Percentiles rank a stretch among this genome's conserved stretches.
These are phyloP conservation scores for Edaphochlamys debaryana DNA, from an alignment of 139 green algal species.

Conservation along the genomic window DNA sequence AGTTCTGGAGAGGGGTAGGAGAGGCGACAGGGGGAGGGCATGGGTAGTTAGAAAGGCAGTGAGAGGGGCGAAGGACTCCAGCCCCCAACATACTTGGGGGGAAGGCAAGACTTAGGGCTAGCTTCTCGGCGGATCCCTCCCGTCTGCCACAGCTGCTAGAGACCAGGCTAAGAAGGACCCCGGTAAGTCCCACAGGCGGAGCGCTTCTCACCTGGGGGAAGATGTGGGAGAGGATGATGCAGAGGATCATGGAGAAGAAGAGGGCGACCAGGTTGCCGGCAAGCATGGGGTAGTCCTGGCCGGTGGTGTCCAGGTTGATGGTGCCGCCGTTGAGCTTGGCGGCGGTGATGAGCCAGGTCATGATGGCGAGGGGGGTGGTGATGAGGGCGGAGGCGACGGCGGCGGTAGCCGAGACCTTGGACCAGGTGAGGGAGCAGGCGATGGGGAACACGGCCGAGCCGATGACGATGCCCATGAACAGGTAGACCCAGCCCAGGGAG, in stretches of 20 bases:
- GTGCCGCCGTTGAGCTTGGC: conserved; percentile 46
- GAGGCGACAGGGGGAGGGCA: too few relatives aligned
- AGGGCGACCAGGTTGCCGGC: conserved; percentile 88
- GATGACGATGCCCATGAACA: conserved; percentile 85
- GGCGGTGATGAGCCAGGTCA: conserved; percentile 66
- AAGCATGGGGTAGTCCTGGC: conserved; percentile 88
- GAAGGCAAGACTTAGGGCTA: too few relatives aligned
- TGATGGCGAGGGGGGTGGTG: conserved; percentile 65
- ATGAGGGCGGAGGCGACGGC: conserved; percentile 76
- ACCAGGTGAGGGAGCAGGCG: conserved; percentile 47
- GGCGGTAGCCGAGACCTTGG: conserved; percentile 70
- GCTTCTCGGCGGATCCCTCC: too few relatives aligned
- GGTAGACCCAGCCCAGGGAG: conserved; percentile 85
- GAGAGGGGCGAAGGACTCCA: too few relatives aligned
- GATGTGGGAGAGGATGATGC: conserved; percentile 67
- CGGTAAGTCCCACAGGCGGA: too few relatives aligned
- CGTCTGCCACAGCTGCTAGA: too few relatives aligned
- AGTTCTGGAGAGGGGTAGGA: too few relatives aligned
- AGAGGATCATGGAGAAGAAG: conserved; percentile 74
- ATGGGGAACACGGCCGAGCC: conserved; percentile 87
- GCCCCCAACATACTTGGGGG: too few relatives aligned
- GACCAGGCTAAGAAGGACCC: too few relatives aligned
- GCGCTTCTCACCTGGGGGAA: conserved; percentile 59
- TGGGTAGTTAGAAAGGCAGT: too few relatives aligned
- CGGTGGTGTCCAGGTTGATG: conserved; percentile 49